Evolutionary conservation across 345 rosid genomes (phyloP), one percentile per base, ranked within the genome.

Genomic region (Gynandropsis gynandra): DNA sequence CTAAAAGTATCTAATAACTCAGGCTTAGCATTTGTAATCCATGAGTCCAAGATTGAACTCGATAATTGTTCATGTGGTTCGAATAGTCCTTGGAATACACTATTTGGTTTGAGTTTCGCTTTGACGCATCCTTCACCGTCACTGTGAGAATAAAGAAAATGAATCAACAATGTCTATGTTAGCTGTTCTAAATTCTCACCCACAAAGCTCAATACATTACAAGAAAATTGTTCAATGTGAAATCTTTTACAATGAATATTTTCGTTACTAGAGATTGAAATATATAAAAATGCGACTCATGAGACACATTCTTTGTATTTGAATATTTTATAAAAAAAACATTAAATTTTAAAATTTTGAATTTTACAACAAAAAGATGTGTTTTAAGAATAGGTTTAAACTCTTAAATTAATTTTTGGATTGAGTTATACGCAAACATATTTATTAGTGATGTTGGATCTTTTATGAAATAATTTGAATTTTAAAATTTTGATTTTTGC

Each of bases 141-240:
- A 10, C 69, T 64, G 9, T 13, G 2, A 9, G 16, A 15, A 13
- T 4, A 13, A 21, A 29, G 1, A 40, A 48, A 46, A 16, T 12
- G 12, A 56, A 49, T 29, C 13, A 56, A 33, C 32, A 42, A 63
- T 31, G 17, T 17, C 21, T 40, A 27, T 52, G n/a, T n/a, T n/a
- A n/a, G n/a, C n/a, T n/a, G n/a, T n/a, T n/a, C n/a, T n/a, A n/a
- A 16, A 52, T 24, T 36, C 29, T 45, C 19, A 46, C 45, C 29
- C 47, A 53, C 32, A 37, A 1, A 37, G 11, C 36, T n/a, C 5
- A 10, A 54, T 13, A 45, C 46, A 17, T 4, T 74, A 87, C 90
- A 67, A 24, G 11, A 20, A 66, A 50, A 11, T 70, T 83, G 67
- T 49, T 77, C 79, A 60, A 76, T n/a, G n/a, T n/a, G n/a, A n/a